Conservation (phyloP, 306 rosid species). For the Trifolium subterraneum region DNA sequence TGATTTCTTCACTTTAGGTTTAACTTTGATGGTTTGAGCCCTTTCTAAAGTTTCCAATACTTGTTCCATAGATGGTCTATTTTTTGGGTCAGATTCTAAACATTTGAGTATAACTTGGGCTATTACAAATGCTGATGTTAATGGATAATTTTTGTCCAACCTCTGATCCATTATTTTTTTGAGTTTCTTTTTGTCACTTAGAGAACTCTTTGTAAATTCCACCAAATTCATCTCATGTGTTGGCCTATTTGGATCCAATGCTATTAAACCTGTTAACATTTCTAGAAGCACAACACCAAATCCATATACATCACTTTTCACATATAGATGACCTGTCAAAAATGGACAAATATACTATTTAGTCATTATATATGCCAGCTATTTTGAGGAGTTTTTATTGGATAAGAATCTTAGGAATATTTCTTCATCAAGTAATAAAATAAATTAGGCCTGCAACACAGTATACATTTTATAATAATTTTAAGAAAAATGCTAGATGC, state of each 20-base stretch:
- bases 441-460: conserved; percentile 5
- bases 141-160: conserved; percentile 46
- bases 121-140: conserved; percentile 48
- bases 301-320: conserved; percentile 89
- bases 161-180: conserved; percentile 59
- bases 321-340: conserved; percentile 74
- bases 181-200: conserved; percentile 52
- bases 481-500: neutral
- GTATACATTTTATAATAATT: neutral
- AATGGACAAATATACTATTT: neutral
- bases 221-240: conserved; percentile 47
- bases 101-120: conserved; percentile 62
- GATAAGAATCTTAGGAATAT: neutral
- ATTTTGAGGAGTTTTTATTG: neutral
- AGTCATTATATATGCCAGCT: neutral
- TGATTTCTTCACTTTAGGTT: conserved; percentile 45
- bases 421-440: conserved; percentile 9
- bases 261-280: conserved; percentile 64
- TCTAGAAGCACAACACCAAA: conserved; percentile 90
- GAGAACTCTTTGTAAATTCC: conserved; percentile 45
- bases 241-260: conserved; percentile 58
- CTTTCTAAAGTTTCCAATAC: conserved; percentile 52
- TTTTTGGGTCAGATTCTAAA: conserved; percentile 60
- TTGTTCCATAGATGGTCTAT: conserved; percentile 72
- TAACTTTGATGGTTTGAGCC: conserved; percentile 35